Evolutionary conservation across 1,284 basidiomycete species (phyloP).

Genomic region (Sphaerobolus stellatus): DNA sequence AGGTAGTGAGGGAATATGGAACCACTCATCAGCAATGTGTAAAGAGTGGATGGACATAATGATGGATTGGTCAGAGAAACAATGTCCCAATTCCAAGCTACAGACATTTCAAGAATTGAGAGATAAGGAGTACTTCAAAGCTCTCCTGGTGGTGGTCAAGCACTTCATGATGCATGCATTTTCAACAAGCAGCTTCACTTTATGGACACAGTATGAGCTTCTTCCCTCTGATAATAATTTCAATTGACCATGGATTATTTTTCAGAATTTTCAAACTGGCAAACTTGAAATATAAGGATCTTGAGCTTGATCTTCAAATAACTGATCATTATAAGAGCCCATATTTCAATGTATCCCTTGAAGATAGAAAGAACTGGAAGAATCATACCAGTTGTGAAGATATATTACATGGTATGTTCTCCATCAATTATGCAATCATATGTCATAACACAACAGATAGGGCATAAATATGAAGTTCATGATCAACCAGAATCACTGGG

Average conservation of each 20-base stretch:
- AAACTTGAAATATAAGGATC: slow-evolving; percentile 21
- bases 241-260: not conserved
- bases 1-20: slow-evolving; percentile 21
- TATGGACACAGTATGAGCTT: slow-evolving; percentile 21
- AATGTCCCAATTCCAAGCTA: slow-evolving; percentile 14
- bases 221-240: not conserved
- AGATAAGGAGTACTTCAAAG: not conserved
- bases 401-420: too few relatives aligned
- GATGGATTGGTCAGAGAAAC: slow-evolving; percentile 27
- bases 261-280: slow-evolving; percentile 30
- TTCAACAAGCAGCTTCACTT: slow-evolving; percentile 8
- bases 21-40: slow-evolving; percentile 32
- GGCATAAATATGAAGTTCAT: slow-evolving; percentile 32
- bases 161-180: not conserved
- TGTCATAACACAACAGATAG: not conserved
- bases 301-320: slow-evolving; percentile 14
- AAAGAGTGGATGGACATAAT: slow-evolving; percentile 28
- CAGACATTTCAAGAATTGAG: not conserved
- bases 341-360: slow-evolving; percentile 2
- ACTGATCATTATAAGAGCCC: not conserved
- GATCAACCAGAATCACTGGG: slow-evolving; percentile 23
- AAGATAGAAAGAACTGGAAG: slow-evolving; percentile 8
- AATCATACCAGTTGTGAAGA: not conserved
- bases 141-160: slow-evolving; percentile 5
- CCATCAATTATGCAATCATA: too few relatives aligned